Evolutionary conservation across 169 alveolate species (phyloP).

Genomic region (Perkinsus marinus): DNA sequence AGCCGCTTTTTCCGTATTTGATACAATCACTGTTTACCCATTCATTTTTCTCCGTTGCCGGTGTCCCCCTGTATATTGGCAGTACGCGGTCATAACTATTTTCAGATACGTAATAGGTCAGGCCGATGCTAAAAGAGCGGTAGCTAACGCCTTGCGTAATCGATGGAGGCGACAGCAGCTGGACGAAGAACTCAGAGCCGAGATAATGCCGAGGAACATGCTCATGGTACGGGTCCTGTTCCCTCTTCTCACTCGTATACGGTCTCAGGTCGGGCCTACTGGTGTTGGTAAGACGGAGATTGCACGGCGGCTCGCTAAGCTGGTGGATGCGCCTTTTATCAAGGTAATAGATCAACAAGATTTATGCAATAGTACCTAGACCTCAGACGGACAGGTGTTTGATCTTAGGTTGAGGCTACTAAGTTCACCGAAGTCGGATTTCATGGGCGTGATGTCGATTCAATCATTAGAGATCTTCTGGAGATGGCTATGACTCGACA

Average conservation of each 20-base stretch:
- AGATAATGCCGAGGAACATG: conserved; percentile 63
- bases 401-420: conserved; percentile 61
- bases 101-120: conserved; percentile 58
- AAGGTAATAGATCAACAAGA: no score
- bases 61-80: neutral
- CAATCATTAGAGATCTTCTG: conserved; percentile 42
- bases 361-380: no score
- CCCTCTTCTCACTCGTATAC: neutral
- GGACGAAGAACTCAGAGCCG: conserved; percentile 39
- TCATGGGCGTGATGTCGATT: conserved; percentile 73
- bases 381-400: no score
- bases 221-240: conserved; percentile 28
- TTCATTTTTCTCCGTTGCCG: neutral
- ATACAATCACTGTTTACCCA: no score
- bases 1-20: no score
- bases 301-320: conserved; percentile 60
- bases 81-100: neutral
- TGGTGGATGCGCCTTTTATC: conserved; percentile 63
- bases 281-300: conserved; percentile 79
- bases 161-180: conserved; percentile 48
- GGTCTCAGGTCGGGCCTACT: conserved; percentile 49
- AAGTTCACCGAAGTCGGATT: conserved; percentile 79
- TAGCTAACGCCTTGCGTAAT: conserved; percentile 51
- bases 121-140: conserved; percentile 58
- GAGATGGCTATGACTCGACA: conserved; percentile 27